These are phyloP conservation scores for Clathrus columnatus DNA, from an alignment of 768 basidiomycete species.

Conservation along the genomic window DNA sequence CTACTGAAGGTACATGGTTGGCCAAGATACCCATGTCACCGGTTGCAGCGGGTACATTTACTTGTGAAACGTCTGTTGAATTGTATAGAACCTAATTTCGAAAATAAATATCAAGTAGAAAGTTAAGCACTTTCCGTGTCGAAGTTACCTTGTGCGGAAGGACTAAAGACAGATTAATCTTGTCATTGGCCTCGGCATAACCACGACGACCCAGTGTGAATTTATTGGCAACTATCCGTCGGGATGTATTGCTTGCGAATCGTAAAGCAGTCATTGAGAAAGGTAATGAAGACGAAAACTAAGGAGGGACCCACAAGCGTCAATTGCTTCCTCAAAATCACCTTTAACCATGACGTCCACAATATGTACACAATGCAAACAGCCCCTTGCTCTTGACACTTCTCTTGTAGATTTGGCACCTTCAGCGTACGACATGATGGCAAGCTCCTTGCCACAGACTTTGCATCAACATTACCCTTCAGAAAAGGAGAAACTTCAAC, in stretches of 20 bases:
- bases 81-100: conserved; percentile 71
- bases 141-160: conserved; percentile 86
- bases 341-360: conserved; percentile 1
- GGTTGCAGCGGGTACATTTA: conserved; percentile 86
- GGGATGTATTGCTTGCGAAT: conserved; percentile 54
- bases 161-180: conserved; percentile 86
- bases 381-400: conserved; percentile 87
- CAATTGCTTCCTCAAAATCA: neutral
- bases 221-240: conserved; percentile 36
- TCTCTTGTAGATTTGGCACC: conserved; percentile 82
- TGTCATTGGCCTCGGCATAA: conserved; percentile 87
- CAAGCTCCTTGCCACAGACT: conserved; percentile 54
- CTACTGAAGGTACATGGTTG: conserved; percentile 97
- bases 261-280: conserved; percentile 67
- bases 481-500: conserved; percentile 37
- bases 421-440: conserved; percentile 81
- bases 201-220: conserved; percentile 59
- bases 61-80: conserved; percentile 88
- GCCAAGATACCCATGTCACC: conserved; percentile 99
- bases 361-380: conserved; percentile 85
- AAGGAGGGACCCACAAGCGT: neutral
- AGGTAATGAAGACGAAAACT: neutral
- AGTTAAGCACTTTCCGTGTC: neutral
- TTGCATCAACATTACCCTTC: conserved; percentile 28
- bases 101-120: neutral